Evolutionary conservation across 78 protist genomes (phyloP).

Genomic region (Dictyostelium firmibasis): DNA sequence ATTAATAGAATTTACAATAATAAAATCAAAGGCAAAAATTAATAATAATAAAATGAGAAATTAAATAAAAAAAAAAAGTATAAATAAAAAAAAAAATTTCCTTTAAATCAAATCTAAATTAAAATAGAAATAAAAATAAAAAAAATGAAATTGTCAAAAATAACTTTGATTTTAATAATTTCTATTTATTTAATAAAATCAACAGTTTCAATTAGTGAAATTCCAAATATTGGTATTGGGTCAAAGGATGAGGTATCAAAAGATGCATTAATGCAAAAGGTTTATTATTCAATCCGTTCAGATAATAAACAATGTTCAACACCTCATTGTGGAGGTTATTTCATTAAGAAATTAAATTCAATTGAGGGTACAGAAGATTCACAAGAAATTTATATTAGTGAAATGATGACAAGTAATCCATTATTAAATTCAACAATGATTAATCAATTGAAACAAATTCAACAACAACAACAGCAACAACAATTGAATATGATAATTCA

Average conservation of each 20-base stretch:
- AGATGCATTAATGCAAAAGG: neutral
- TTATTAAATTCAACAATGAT: neutral
- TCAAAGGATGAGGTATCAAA: neutral
- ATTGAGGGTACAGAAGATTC: neutral
- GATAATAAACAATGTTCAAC: neutral
- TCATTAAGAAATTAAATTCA: neutral
- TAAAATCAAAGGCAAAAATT: too few relatives aligned
- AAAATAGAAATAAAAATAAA: neutral
- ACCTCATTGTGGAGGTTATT: slow-evolving; percentile 15
- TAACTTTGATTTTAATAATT: neutral
- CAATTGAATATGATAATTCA: neutral
- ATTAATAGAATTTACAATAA: neutral
- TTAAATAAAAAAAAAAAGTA: neutral
- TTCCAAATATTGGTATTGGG: neutral
- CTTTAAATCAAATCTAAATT: too few relatives aligned
- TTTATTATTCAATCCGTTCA: neutral
- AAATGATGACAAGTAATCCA: neutral
- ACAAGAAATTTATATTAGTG: slow-evolving; percentile 2
- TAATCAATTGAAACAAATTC: neutral
- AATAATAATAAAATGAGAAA: too few relatives aligned
- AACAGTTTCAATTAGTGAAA: neutral
- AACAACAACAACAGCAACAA: neutral
- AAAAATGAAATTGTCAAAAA: neutral
- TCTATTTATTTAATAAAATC: neutral
- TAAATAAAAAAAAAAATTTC: neutral